A percentile compares a stretch with the other conserved stretches of the same genome.
Evolutionary conservation across 2,329 filamentous ascomycete species (phyloP).

Genomic region (Bipolaris victoriae): DNA sequence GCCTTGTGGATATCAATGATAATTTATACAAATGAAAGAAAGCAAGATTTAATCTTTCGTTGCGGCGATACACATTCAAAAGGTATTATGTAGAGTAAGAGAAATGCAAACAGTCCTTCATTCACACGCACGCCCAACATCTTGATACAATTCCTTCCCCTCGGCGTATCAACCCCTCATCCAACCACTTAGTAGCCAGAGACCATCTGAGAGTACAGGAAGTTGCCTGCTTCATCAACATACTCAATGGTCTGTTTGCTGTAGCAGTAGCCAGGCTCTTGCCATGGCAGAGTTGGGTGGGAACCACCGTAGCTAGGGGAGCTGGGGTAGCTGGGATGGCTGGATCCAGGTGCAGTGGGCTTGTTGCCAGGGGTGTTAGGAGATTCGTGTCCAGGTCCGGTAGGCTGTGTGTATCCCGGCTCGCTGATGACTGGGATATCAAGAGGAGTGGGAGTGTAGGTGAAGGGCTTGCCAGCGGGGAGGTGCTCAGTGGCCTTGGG

Average conservation of each 20-base stretch:
- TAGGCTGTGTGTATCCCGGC: conserved; percentile 18
- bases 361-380: background rate
- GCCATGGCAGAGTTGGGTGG: conserved; percentile 28
- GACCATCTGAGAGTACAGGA: conserved; percentile 35
- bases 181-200: background rate
- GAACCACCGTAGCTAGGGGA: conserved; percentile 13
- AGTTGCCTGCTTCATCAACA: conserved; percentile 42
- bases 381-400: background rate
- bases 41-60: conserved; percentile 10
- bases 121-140: conserved; percentile 6
- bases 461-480: conserved; percentile 41
- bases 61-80: conserved; percentile 13
- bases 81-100: conserved; percentile 16
- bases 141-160: background rate
- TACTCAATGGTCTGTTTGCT: conserved; percentile 43
- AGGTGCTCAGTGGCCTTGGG: conserved; percentile 35
- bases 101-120: conserved; percentile 5
- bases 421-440: conserved; percentile 17
- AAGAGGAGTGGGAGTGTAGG: conserved; percentile 29
- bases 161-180: background rate
- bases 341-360: background rate
- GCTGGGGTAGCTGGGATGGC: conserved; percentile 3
- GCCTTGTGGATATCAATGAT: conserved; percentile 15
- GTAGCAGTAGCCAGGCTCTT: conserved; percentile 41
- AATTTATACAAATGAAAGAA: conserved; percentile 14